phyloP scores from a whole-genome alignment of 768 basidiomycete species.

The Dacryopinax spathularia region DNA sequence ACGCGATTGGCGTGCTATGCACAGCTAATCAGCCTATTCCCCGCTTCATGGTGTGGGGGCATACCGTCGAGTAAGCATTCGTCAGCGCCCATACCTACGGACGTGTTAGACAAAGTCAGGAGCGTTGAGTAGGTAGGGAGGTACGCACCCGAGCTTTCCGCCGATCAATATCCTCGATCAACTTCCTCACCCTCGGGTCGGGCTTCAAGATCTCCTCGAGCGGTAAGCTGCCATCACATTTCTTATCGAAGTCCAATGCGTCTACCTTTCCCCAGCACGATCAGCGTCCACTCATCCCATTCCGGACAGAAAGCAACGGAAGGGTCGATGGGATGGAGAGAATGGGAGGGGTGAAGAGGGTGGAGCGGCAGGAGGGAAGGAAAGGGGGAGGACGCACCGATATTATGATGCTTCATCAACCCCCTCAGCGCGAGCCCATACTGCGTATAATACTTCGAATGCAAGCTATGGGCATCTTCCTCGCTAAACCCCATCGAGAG shows the following conservation, averaged over 20 bases:
- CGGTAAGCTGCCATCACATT: slow-evolving; percentile 73
- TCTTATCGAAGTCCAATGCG: slow-evolving; percentile 66
- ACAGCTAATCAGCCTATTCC: not conserved
- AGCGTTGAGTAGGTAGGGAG: not conserved
- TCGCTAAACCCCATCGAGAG: slow-evolving; percentile 50
- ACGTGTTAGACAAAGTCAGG: not conserved
- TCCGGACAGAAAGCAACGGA: not conserved
- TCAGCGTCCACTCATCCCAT: not conserved
- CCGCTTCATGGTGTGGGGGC: slow-evolving; percentile 12
- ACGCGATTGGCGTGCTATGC: slow-evolving; percentile 68
- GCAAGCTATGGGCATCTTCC: slow-evolving; percentile 53
- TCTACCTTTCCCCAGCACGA: slow-evolving; percentile 31
- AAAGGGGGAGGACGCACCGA: too few relatives aligned
- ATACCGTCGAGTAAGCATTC: slow-evolving; percentile 64
- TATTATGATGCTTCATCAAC: slow-evolving; percentile 55
- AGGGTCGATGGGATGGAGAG: not conserved
- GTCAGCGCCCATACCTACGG: slow-evolving; percentile 58
- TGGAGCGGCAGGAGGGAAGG: too few relatives aligned
- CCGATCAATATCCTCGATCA: slow-evolving; percentile 67
- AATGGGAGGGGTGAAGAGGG: not conserved
- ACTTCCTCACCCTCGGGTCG: slow-evolving; percentile 43
- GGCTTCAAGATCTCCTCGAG: slow-evolving; percentile 65
- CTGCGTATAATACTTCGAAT: slow-evolving; percentile 56
- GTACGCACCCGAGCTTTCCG: slow-evolving; percentile 40
- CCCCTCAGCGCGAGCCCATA: slow-evolving; percentile 77